Evolutionary conservation across 108 stramenopile species (phyloP), one percentile per base, ranked within the genome.

Genomic region (Nannochloropsis salina): DNA sequence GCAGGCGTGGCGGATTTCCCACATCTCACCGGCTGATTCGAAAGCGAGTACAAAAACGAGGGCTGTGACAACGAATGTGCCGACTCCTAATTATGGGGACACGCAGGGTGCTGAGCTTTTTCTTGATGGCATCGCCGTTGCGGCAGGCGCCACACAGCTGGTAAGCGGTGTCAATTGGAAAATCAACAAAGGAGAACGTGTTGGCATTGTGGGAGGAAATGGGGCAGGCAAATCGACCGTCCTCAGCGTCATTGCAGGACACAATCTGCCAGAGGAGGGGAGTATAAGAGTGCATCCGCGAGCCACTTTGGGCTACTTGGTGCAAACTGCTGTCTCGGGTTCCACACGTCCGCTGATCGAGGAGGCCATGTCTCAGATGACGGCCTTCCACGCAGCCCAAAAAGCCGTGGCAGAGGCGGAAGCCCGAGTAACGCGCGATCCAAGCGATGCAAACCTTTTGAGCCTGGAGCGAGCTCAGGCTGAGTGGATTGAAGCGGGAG

Each of bases 321-420:
- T 94, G 94, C 91, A 92, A 51, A 93, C 93, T 43, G 96, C 96
- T 40, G 96, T 97, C 2, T 89, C 91, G 41, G 96, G 96, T 44
- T 95, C 94, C 18, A 95, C 90, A 10, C 91, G 90, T 41, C 95
- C 96, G 11, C 92, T 97, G 6, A 92, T 87, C 83, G 94, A 97
- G 84, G 96, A 97, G 90, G 95, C 96, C 12, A 88, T 89, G 11
- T 94, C 94, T 3, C 94, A 94, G 82, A 97, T 97, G 96, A 86
- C 84, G 43, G 41, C 84, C 12, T 9, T 44, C 41, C 22, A n/a
- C 45, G 86, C 83, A 42, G 89, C 89, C 8, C 51, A 80, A 5
- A 42, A 15, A 41, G 84, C 80, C 22, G 80, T 89, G 89, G 89
- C 86, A 74, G 43, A 11, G 44, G 86, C 86, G 40, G 89, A 89